Evolutionary conservation across 1,284 basidiomycete species (phyloP).

Genomic region (Grifola frondosa): DNA sequence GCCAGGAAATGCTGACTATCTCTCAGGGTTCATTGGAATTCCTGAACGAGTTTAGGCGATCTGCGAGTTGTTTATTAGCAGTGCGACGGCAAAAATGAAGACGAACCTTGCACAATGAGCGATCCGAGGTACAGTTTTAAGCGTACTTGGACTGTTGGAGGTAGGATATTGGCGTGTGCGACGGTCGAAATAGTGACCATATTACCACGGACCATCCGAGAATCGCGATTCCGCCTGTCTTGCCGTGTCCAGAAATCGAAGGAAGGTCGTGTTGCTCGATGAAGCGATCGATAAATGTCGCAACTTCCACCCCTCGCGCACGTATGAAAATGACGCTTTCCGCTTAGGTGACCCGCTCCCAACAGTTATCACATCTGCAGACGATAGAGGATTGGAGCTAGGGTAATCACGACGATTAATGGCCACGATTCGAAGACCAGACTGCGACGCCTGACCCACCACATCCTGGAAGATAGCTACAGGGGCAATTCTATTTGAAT

Average conservation of each 20-base stretch:
- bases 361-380: constrained; percentile 22
- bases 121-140: constrained; percentile 26
- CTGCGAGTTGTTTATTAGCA: constrained; percentile 26
- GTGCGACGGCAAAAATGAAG: background rate
- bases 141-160: constrained; percentile 16
- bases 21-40: constrained; percentile 9
- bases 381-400: constrained; percentile 13
- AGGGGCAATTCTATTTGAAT: no score
- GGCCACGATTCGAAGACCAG: constrained; percentile 26
- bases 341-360: constrained; percentile 24
- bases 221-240: constrained; percentile 34
- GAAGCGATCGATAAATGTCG: constrained; percentile 34
- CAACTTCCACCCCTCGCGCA: constrained; percentile 33
- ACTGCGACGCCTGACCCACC: constrained; percentile 10
- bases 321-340: constrained; percentile 21
- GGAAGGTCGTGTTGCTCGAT: constrained; percentile 30
- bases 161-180: constrained; percentile 25
- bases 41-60: constrained; percentile 31
- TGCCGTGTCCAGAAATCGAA: constrained; percentile 24
- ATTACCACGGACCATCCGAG: constrained; percentile 41
- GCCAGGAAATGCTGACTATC: constrained; percentile 23
- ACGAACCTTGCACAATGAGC: constrained; percentile 33
- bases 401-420: constrained; percentile 24
- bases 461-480: constrained; percentile 18
- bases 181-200: constrained; percentile 26